Base-by-base conservation (phyloP, 805 yeast species). In the Candida easanensis region DNA sequence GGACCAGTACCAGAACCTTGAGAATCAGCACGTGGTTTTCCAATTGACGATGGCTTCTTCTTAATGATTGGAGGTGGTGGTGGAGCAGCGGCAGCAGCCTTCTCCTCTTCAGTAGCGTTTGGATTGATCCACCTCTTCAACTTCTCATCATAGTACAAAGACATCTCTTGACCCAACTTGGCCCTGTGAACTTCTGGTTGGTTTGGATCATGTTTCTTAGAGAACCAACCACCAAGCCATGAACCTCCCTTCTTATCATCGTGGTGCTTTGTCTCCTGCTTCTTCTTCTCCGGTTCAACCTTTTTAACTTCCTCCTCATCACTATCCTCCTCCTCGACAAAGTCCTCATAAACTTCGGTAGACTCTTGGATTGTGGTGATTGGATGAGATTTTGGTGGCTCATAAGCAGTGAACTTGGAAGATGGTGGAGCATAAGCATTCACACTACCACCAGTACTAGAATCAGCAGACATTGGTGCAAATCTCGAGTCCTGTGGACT, bases 71-170 rank as follows among this genome's bases (percentile, higher is more conserved):
- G 67, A 36, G 74, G 67, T 30, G 71, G 77, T 20, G 82, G 81
- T 1, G 82, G 93, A 4, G 96, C 91, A 3, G 83, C 80, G 4
- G 78, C 73, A 1, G 77, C 63, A 39, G 72, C 64, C 54, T 81
- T 81, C 38, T 84, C 90, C 58, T 79, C 93, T 38, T 76, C 70
- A 20, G 82, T 76, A 4, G 77, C 79, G 49, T 79, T 77, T 42
- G 77, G 78, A 58, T 88, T 82, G 40, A 93, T 79, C 97, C 97
- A 93, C 56, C 96, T 76, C 60, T 84, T 82, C 58, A 84, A 74
- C 46, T 84, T 79, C 54, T 87, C 91, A 65, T 90, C 96, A 61
- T 80, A 93, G 56, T 78, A 76, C 59, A 93, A 84, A 15, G 77
- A 69, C 58, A 73, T 84, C 46, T 80, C 35, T 44, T 84, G 87